phyloP scores from a whole-genome alignment of 257 asterid genomes.

The Ligustrum vulgare region DNA sequence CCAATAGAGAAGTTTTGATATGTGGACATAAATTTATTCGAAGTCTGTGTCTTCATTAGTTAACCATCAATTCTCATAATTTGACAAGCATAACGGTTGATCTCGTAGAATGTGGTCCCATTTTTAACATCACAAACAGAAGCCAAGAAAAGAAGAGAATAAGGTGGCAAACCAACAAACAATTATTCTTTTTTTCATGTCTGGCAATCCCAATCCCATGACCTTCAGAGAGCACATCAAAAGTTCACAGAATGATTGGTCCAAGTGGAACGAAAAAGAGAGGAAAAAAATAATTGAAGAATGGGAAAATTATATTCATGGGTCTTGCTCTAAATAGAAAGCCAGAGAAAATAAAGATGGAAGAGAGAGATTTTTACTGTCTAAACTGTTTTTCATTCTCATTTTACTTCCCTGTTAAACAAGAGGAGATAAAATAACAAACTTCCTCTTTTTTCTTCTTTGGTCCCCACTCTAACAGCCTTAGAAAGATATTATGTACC shows the following conservation, averaged over 20 bases:
- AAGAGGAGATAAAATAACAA: neutral
- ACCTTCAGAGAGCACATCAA: neutral
- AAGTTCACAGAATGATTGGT: constrained; percentile 1
- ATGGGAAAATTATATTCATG: neutral
- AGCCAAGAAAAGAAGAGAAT: neutral
- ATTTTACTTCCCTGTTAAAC: neutral
- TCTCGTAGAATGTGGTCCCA: constrained; percentile 4
- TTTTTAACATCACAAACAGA: constrained; percentile 18
- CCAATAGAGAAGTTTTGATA: constrained; percentile 1
- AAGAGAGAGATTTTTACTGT: neutral
- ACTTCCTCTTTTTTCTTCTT: neutral
- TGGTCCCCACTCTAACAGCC: neutral
- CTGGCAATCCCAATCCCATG: constrained; percentile 6
- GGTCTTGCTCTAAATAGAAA: constrained; percentile 7
- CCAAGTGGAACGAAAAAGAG: neutral
- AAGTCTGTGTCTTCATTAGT: neutral
- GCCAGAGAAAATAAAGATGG: neutral
- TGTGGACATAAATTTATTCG: constrained; percentile 9
- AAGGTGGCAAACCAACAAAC: neutral
- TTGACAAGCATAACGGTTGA: constrained; percentile 16
- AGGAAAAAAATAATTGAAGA: neutral
- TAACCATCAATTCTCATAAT: constrained; percentile 4
- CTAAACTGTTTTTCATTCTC: neutral
- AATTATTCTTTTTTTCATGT: neutral
- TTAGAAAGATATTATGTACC: neutral